A percentile compares a stretch with the other conserved stretches of the same genome.
These are phyloP conservation scores for Crithidia bombi DNA, from an alignment of 208 protist species.

Conservation along the genomic window DNA sequence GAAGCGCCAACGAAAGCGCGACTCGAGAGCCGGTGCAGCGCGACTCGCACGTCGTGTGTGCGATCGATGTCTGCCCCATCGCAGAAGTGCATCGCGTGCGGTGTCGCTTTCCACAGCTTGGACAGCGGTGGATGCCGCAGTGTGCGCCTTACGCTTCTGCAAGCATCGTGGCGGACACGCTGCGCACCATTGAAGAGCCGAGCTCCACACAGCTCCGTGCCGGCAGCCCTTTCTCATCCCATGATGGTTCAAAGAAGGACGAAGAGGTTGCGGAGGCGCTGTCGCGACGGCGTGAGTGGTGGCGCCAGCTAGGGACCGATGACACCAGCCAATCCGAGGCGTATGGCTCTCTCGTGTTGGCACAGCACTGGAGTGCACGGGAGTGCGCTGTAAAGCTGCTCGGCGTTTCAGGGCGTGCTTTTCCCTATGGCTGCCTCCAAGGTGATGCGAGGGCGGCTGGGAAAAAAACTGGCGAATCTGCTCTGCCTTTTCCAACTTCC, in stretches of 20 bases:
- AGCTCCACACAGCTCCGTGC: not conserved
- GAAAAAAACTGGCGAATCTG: not conserved
- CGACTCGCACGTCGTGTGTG: slow-evolving; percentile 14
- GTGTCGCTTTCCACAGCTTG: slow-evolving; percentile 33
- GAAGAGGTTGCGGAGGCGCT: not conserved
- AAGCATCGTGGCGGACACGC: not conserved
- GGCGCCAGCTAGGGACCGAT: not conserved
- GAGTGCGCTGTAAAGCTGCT: slow-evolving; percentile 74
- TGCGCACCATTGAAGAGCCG: not conserved
- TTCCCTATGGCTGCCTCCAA: slow-evolving; percentile 42
- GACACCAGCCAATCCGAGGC: slow-evolving; percentile 17
- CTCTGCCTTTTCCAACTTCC: slow-evolving; percentile 20
- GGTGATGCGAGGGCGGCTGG: not conserved
- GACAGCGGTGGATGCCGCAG: slow-evolving; percentile 37
- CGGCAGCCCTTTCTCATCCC: not conserved
- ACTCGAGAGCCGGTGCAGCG: too few relatives aligned
- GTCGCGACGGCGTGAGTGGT: slow-evolving; percentile 19
- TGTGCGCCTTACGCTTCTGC: slow-evolving; percentile 8
- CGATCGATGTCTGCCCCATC: slow-evolving; percentile 56
- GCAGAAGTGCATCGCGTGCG: slow-evolving; percentile 37
- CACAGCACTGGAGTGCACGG: slow-evolving; percentile 64
- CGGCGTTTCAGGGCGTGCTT: slow-evolving; percentile 41
- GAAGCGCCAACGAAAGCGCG: too few relatives aligned
- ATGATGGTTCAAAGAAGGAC: not conserved
- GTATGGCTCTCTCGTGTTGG: slow-evolving; percentile 38